Base-by-base conservation (phyloP, 1,284 basidiomycete species). In the Abortiporus biennis region DNA sequence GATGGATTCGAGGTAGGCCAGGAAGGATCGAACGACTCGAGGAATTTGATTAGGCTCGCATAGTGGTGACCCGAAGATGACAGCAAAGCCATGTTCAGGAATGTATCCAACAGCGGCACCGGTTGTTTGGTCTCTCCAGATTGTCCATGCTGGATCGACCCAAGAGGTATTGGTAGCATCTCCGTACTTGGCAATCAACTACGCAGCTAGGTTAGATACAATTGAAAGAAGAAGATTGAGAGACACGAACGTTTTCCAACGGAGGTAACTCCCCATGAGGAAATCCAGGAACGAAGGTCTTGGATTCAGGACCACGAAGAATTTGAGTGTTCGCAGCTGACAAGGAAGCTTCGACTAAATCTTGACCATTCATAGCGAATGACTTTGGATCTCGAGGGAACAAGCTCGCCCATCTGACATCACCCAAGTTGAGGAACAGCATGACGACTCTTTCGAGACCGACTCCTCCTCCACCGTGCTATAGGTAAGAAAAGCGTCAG, bases 381-480 rank as follows among this genome's bases (percentile, higher is more conserved):
- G 73, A 62, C 54, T 69, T 71, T 15, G 76, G 77, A 61, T 80
- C 77, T 29, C 76, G 69, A 21, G 81, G 81, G 74, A 84, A 81
- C 54, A 84, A 62, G 40, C 67, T 72, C 2, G 80, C 78, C 53
- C 78, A 69, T 43, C 82, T 69, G 40, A 85, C 76, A 63, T 85
- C 80, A 47, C 71, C 71, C 43, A 80, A 63, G 53, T 76, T 73
- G 45, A 79, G 61, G 65, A 77, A 80, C 39, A 81, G 63, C 75
- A 80, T 76, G 39, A 83, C 71, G 6, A 83, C 71, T 41, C 80
- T 70, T 64, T 83, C 81, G 25, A 84, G 67, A 47, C 76, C 62
- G n/a, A 61, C 39, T 17, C 59, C 58, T 1, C 61, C 59, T 41
- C 60, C 61, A 13, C 54, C 58, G 42, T 63, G 56, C 52, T 58